Evolutionary conservation across 306 rosid genomes (phyloP).

Genomic region (Nissolia schottii): DNA sequence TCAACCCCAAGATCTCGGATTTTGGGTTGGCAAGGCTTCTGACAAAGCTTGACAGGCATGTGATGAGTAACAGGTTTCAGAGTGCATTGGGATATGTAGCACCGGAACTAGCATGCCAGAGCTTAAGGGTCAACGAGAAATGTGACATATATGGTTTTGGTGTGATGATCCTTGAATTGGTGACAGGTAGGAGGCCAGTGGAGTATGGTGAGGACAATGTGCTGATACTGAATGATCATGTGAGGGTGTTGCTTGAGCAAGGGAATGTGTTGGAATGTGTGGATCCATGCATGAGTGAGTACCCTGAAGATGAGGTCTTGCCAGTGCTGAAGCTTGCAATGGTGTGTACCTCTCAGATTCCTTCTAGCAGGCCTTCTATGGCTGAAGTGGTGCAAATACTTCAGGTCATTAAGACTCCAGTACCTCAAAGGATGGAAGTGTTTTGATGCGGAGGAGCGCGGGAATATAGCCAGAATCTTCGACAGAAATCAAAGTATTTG

Average conservation of each 20-base stretch:
- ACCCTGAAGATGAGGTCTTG: constrained; percentile 70
- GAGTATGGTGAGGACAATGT: constrained; percentile 85
- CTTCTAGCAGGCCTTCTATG: constrained; percentile 86
- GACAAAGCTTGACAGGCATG: constrained; percentile 58
- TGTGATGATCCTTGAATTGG: constrained; percentile 69
- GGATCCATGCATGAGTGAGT: constrained; percentile 59
- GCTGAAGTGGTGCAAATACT: constrained; percentile 77
- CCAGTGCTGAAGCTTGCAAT: constrained; percentile 74
- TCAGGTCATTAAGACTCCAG: constrained; percentile 76
- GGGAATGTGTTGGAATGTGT: constrained; percentile 74
- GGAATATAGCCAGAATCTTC: too few species aligned
- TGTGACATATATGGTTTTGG: constrained; percentile 82
- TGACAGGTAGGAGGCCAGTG: constrained; percentile 80
- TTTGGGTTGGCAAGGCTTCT: constrained; percentile 69
- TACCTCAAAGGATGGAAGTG: constrained; percentile 63
- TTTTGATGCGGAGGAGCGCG: too few species aligned
- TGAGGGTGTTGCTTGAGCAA: constrained; percentile 63
- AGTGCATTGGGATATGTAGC: constrained; percentile 79
- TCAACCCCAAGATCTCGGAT: constrained; percentile 64
- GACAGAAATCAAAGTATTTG: too few species aligned
- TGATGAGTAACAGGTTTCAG: constrained; percentile 63
- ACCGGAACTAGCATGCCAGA: constrained; percentile 79
- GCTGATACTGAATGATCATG: constrained; percentile 68
- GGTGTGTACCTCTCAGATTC: constrained; percentile 79
- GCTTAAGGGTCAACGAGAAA: constrained; percentile 79